Conservation (phyloP, 2,329 filamentous ascomycete genomes). For the Geosmithia flava region DNA sequence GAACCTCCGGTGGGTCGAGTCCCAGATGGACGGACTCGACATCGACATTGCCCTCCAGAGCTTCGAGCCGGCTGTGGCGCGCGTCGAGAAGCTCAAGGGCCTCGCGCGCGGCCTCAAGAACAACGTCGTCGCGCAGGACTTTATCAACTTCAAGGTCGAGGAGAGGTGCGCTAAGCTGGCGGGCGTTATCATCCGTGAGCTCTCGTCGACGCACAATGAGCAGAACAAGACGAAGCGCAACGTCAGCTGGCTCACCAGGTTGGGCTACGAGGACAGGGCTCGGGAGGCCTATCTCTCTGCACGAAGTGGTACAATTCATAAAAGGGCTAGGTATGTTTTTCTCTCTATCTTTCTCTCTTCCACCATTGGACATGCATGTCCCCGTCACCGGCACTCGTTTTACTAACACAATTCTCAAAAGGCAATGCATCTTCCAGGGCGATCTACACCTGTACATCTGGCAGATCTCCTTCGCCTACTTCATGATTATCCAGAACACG, state of each 20-base stretch:
- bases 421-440: slow-evolving; percentile 90
- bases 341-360: neutral
- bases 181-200: slow-evolving; percentile 60
- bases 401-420: slow-evolving; percentile 17
- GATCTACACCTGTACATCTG: slow-evolving; percentile 89
- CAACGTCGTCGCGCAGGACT: slow-evolving; percentile 78
- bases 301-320: slow-evolving; percentile 64
- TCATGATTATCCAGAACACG: slow-evolving; percentile 87
- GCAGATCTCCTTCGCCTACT: slow-evolving; percentile 91
- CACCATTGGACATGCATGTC: too few species aligned
- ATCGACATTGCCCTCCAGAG: slow-evolving; percentile 88
- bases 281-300: slow-evolving; percentile 77
- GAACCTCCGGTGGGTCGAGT: slow-evolving; percentile 90
- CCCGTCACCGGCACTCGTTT: too few species aligned
- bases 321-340: slow-evolving; percentile 59
- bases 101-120: slow-evolving; percentile 72
- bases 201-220: slow-evolving; percentile 68
- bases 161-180: slow-evolving; percentile 71
- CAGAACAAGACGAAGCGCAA: slow-evolving; percentile 67
- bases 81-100: slow-evolving; percentile 73
- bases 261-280: slow-evolving; percentile 85
- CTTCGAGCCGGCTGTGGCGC: slow-evolving; percentile 72
- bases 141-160: slow-evolving; percentile 84
- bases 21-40: slow-evolving; percentile 89
- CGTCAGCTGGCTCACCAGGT: slow-evolving; percentile 69